Evolutionary conservation across 1,284 basidiomycete genomes (phyloP), one percentile per base, ranked within the genome.

Genomic region (Cystobasidium slooffiae): DNA sequence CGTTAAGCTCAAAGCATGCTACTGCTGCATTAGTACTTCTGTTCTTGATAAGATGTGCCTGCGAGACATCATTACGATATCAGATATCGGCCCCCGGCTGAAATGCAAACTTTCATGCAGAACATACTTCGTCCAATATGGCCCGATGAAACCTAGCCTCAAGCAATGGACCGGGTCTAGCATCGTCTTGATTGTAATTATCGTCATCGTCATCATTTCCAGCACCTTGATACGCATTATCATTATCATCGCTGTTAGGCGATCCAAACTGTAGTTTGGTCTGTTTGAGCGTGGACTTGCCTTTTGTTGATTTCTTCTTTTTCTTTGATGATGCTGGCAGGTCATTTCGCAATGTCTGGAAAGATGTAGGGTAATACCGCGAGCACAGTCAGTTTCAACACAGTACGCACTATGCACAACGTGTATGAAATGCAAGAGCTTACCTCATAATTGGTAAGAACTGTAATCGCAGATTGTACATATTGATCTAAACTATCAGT

Each of bases 1-100:
- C 87, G 47, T 89, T 83, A 10, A 99, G 85, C 0, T 86, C 90
- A 75, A 88, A 92, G 75, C 94, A 95, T 0, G 93, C 94, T 53
- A 89, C 85, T 0, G 92, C 89, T 41, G 88, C 87, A 81, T 94
- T 92, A 0, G 95, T 93, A 44, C 87, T 90, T 74, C 88, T 86
- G 80, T 97, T 97, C 86, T 98, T 98, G 85, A 99, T 98, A 80
- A 92, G 94, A 81, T 99, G 96, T 0, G 96, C 96, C 81, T 99
- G 96, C 97, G 94, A 93, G 73, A n/a, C 58, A 41, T 49, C 47
- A 31, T 47, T 61, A 44, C 64, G 39, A 22, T 43, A 76, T 63
- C 56, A 64, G 76, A 10, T 58, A 46, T 20, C 37, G 59, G 22
- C 68, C 47, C 41, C 0, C 0, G 4, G 8, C n/a, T 65, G 37